These are phyloP conservation scores for Alisma plantagoaquatica DNA, from an alignment of 106 monocot genomes.

Conservation along the genomic window DNA sequence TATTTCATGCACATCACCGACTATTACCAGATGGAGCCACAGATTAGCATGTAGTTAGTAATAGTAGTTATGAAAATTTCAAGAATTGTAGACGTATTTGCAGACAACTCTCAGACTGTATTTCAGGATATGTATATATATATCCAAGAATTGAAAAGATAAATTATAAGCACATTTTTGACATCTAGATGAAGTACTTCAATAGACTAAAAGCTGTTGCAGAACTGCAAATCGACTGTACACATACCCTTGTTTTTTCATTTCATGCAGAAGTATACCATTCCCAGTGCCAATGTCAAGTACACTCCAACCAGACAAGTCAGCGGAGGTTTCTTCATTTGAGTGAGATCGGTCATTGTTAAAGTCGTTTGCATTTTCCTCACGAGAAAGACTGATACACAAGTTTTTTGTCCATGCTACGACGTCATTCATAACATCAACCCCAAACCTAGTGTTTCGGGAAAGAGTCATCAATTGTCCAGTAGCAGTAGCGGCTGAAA, in stretches of 20 bases:
- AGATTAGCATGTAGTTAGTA: too few species aligned
- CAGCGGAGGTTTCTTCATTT: conserved; percentile 13
- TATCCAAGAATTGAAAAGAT: too few species aligned
- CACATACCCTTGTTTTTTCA: conserved; percentile 79
- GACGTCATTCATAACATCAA: conserved; percentile 56
- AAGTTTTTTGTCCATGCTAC: conserved; percentile 60
- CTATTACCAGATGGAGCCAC: too few species aligned
- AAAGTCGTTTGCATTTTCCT: conserved; percentile 9
- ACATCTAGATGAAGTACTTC: too few species aligned
- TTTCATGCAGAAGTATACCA: conserved; percentile 68
- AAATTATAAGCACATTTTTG: too few species aligned
- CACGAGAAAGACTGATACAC: conserved; percentile 25
- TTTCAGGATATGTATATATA: too few species aligned
- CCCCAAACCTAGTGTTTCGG: conserved; percentile 43
- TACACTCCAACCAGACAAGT: conserved; percentile 41
- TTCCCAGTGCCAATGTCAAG: conserved; percentile 90
- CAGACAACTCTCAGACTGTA: too few species aligned
- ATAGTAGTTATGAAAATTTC: too few species aligned
- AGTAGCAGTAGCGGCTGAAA: background rate
- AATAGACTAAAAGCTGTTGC: too few species aligned
- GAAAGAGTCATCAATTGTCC: background rate
- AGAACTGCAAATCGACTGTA: background rate
- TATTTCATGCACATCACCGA: too few species aligned
- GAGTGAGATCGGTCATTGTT: conserved; percentile 27
- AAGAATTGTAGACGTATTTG: too few species aligned